Conservation (phyloP, 306 rosid genomes). For the Nissolia schottii region DNA sequence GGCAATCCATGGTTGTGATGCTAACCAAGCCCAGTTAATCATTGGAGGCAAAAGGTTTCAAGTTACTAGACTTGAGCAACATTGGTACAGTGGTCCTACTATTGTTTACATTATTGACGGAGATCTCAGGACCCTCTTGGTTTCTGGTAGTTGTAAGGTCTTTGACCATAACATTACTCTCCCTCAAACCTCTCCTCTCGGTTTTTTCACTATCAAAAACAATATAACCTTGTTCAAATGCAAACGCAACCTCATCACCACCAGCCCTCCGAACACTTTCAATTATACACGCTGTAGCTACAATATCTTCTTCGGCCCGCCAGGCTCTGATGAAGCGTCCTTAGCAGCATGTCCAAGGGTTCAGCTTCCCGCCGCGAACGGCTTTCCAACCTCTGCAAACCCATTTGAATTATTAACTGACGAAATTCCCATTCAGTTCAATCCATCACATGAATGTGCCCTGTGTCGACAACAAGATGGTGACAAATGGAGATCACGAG, state of each 20-base stretch:
- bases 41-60: background rate
- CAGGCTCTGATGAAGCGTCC: background rate
- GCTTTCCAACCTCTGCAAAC: background rate
- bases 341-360: conserved; percentile 1
- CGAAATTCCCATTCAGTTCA: background rate
- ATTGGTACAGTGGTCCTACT: background rate
- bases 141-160: background rate
- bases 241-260: background rate
- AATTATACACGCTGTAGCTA: background rate
- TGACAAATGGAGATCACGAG: accelerated
- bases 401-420: background rate
- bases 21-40: background rate
- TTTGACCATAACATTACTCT: background rate
- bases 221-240: conserved; percentile 17
- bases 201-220: background rate
- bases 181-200: conserved; percentile 16
- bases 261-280: background rate
- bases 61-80: background rate
- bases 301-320: background rate
- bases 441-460: background rate
- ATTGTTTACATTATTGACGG: background rate
- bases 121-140: background rate
- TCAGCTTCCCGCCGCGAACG: conserved; percentile 12
- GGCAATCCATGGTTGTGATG: conserved; percentile 14
- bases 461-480: background rate